Percentiles rank a stretch among this genome's conserved stretches.
phyloP scores from a whole-genome alignment of 345 rosid genomes.

The Pistacia vera region DNA sequence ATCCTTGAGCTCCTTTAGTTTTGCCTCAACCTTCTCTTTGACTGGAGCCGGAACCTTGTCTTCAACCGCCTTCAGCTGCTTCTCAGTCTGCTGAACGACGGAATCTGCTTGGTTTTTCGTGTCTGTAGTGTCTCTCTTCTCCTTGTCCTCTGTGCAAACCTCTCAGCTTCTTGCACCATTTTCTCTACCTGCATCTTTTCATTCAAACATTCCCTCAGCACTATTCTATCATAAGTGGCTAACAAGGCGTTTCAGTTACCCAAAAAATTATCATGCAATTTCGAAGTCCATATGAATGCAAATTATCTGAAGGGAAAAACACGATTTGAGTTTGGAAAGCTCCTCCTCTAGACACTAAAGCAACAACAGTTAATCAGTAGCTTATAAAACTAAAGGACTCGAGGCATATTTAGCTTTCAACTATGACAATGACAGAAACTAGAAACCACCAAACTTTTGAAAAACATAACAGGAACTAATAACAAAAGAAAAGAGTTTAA shows the following conservation, averaged over 20 bases:
- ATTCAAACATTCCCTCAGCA: not conserved
- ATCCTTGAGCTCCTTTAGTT: constrained; percentile 81
- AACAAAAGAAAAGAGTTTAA: not conserved
- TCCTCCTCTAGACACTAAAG: too few relatives aligned
- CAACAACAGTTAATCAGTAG: too few relatives aligned
- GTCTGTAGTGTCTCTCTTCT: constrained; percentile 88
- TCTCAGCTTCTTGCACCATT: constrained; percentile 90
- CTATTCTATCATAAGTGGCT: not conserved
- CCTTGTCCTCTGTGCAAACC: constrained; percentile 83
- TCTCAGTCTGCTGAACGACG: constrained; percentile 80
- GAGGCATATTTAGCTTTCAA: not conserved
- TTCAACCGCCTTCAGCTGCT: constrained; percentile 86
- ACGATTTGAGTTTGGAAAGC: too few relatives aligned
- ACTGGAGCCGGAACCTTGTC: constrained; percentile 85
- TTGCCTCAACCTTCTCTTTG: constrained; percentile 86
- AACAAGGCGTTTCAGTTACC: not conserved
- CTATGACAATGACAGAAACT: too few relatives aligned
- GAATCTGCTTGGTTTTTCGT: constrained; percentile 97
- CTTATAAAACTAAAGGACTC: too few relatives aligned
- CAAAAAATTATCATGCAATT: not conserved
- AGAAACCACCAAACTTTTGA: not conserved
- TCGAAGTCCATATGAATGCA: not conserved
- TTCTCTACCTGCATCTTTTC: constrained; percentile 58
- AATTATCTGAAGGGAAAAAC: too few relatives aligned
- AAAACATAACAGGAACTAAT: not conserved